Evolutionary conservation across 1,284 basidiomycete genomes (phyloP), one percentile per base, ranked within the genome.

Genomic region (Trametes hirsuta): DNA sequence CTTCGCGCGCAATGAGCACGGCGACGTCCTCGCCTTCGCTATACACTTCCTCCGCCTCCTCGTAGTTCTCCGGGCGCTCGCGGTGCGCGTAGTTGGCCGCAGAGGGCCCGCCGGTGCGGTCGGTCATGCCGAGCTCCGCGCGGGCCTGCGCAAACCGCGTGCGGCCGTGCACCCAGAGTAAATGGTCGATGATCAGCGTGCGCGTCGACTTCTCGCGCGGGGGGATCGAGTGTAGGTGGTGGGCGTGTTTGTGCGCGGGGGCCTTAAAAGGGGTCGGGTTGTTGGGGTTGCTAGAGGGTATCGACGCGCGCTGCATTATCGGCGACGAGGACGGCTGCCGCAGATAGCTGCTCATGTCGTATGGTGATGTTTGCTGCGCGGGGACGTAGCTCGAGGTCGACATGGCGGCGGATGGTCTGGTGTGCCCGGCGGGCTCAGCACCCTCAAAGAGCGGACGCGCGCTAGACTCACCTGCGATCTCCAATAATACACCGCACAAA

Each of bases 131-230:
- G 25, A 93, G 82, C 71, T 92, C 91, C 41, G 89, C 89, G 30
- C 90, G 83, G 3, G 88, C 91, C 71, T 92, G 90, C 10, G 87
- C 85, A 66, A 91, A 89, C 59, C 91, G 83, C n/a, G 91, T 91
- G 61, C 87, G 80, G 4, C 82, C 85, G 73, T 93, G 91, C 5
- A 88, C 87, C 90, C 88, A 93, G 58, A 93, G 77, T 78, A 91
- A 84, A 73, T 93, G 88, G 74, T 93, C 91, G 59, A 93, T 84
- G 65, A 93, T 93, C 53, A 93, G 79, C 21, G 88, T 93, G 57
- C 88, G 79, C 30, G 88, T 92, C 45, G 86, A 91, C 77, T 90
- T 93, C 75, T 90, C 90, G 55, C 87, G 77, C 9, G 87, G 90
- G 14, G 88, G 90, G 51, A 92, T 91, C 8, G 88, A 86, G 69